These are phyloP conservation scores for Eucalyptus melliodora DNA, from an alignment of 345 rosid genomes.

Conservation along the genomic window DNA sequence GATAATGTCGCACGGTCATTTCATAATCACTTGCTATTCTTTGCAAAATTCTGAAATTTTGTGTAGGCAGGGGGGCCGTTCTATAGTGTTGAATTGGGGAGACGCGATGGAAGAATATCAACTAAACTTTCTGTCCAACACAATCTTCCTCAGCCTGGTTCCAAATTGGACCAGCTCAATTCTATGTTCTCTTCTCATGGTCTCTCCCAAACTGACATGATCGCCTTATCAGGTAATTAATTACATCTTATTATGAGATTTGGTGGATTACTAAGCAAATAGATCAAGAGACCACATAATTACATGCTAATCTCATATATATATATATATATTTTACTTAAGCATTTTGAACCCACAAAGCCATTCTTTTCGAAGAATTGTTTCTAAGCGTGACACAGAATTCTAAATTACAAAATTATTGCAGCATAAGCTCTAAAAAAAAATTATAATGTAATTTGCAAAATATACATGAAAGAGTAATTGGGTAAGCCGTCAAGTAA, in stretches of 20 bases:
- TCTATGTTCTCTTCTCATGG: conserved; percentile 45
- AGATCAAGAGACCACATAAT: background rate
- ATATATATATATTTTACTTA: background rate
- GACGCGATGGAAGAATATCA: conserved; percentile 65
- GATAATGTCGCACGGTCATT: background rate
- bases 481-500: background rate
- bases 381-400: background rate
- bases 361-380: background rate
- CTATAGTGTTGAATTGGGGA: conserved; percentile 72
- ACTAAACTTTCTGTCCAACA: conserved; percentile 46
- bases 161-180: conserved; percentile 55
- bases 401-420: background rate
- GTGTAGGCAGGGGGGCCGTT: conserved; percentile 78
- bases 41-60: background rate
- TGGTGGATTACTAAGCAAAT: background rate
- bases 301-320: background rate
- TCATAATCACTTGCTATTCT: background rate
- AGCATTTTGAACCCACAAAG: background rate
- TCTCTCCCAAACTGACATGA: conserved; percentile 68
- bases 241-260: background rate
- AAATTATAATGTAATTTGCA: background rate
- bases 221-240: conserved; percentile 68
- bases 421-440: background rate
- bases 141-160: conserved; percentile 45
- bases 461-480: background rate